Evolutionary conservation across 163 green algal species (phyloP), one percentile per base, ranked within the genome.

Genomic region (Smithsoniella earleae): DNA sequence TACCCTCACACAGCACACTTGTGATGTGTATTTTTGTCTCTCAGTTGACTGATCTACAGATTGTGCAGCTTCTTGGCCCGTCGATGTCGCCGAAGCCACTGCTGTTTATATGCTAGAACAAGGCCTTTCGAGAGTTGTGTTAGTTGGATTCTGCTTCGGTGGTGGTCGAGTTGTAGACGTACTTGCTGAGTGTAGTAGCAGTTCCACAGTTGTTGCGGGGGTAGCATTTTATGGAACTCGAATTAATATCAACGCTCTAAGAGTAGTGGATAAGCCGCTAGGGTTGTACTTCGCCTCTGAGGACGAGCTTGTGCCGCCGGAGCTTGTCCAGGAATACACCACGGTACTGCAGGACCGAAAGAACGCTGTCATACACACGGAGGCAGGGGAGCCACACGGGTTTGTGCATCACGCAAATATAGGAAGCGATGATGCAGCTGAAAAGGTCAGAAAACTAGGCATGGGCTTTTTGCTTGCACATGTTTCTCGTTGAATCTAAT

Each of bases 361-460:
- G 49, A 64, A 27, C 49, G 5, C 5, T 27, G 49, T 16, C 43
- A 64, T 64, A 25, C 4, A 8, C 8, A 27, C 33, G 5, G 49
- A 64, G 49, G 49, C 49, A 4, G 49, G 49, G 25, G 49, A 6
- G 49, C 49, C 4, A 27, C 49, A 64, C 8, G 49, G 49, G 49
- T 64, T 64, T 64, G 49, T 64, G 49, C 49, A 64, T 27, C 49
- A 64, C 25, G 49, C 49, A n/a, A n/a, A n/a, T n/a, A n/a, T n/a
- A n/a, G n/a, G n/a, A n/a, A n/a, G n/a, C n/a, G n/a, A n/a, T n/a
- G n/a, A n/a, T n/a, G n/a, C n/a, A n/a, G n/a, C n/a, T n/a, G n/a
- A n/a, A n/a, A n/a, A n/a, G n/a, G n/a, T n/a, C n/a, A n/a, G n/a
- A n/a, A n/a, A n/a, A n/a, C n/a, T n/a, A n/a, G n/a, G n/a, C n/a